Base-by-base conservation (phyloP, 2,329 filamentous ascomycete genomes). In the Pseudopyrenochaeta lycopersici region DNA sequence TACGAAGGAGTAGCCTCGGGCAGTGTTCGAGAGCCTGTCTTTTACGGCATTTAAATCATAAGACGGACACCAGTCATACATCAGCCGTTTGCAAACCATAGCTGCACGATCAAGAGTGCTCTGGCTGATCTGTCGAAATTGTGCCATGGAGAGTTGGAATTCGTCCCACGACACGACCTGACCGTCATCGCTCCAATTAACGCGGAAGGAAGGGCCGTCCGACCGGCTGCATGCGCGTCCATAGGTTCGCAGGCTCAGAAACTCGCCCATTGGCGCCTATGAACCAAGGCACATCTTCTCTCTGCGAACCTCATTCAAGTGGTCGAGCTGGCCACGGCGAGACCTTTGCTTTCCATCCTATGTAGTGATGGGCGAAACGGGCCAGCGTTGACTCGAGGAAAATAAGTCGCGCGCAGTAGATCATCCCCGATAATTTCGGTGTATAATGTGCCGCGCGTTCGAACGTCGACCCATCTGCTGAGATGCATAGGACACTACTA, bases 201-300 rank as follows among this genome's bases (percentile, higher is more conserved):
- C 45, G 12, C 35, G 21, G 30, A 48, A 48, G 20, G 33, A n/a
- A 30, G 35, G 45, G 21, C 45, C 35, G 30, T 48, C 35, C 12
- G 33, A 39, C 29, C 35, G 21, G 39, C 33, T 39, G 18, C 39
- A 39, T 30, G 45, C 45, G 18, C 45, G 45, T 39, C 45, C 35
- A 27, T 48, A 48, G 23, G 18, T 39, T 5, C 45, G 35, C 31
- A 48, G 23, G 23, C 33, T 48, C 14, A 48, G 14, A 27, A 48
- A 27, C 33, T 48, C 20, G 31, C 30, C 35, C 27, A 48, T 48
- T 31, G 35, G 45, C 31, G 35, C 45, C 31, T 48, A n/a, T 36
- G 31, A 46, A 23, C 43, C 31, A 23, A 36, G 32, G 32, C 43
- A 46, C 43, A 46, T 46, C 30, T 46, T 36, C 11, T 20, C 20